These are phyloP conservation scores for Leccinum griseonigrum DNA, from an alignment of 1,284 basidiomycete species.

Conservation along the genomic window DNA sequence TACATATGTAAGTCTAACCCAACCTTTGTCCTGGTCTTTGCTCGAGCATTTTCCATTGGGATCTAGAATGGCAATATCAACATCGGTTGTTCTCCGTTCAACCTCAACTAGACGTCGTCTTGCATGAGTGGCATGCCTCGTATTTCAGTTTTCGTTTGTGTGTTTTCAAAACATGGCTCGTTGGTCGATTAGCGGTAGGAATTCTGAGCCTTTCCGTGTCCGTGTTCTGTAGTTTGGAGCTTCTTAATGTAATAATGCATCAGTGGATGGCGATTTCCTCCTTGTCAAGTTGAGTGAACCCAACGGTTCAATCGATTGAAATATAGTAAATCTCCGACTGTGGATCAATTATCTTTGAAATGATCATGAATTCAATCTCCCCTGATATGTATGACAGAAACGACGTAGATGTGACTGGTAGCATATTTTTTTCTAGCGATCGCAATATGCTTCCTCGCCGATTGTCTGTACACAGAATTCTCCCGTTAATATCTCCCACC, in stretches of 20 bases:
- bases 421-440: too few species aligned
- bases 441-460: too few species aligned
- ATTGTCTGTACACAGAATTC: too few species aligned
- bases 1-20: constrained; percentile 14
- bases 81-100: constrained; percentile 25
- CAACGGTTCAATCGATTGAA: background rate
- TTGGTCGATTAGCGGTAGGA: background rate
- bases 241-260: background rate
- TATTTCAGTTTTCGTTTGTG: constrained; percentile 5
- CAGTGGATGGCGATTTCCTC: background rate
- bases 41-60: background rate
- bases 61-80: constrained; percentile 20
- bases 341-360: too few species aligned
- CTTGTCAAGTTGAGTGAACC: too few species aligned
- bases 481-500: too few species aligned
- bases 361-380: background rate
- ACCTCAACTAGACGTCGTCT: constrained; percentile 17
- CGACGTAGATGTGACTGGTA: background rate
- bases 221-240: background rate
- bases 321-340: background rate
- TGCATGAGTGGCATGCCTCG: background rate
- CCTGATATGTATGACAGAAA: background rate
- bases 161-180: constrained; percentile 5
- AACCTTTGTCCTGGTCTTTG: background rate
- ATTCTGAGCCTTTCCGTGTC: background rate